Evolutionary conservation across 768 basidiomycete species (phyloP).

Genomic region (Dentipellis fragilis): DNA sequence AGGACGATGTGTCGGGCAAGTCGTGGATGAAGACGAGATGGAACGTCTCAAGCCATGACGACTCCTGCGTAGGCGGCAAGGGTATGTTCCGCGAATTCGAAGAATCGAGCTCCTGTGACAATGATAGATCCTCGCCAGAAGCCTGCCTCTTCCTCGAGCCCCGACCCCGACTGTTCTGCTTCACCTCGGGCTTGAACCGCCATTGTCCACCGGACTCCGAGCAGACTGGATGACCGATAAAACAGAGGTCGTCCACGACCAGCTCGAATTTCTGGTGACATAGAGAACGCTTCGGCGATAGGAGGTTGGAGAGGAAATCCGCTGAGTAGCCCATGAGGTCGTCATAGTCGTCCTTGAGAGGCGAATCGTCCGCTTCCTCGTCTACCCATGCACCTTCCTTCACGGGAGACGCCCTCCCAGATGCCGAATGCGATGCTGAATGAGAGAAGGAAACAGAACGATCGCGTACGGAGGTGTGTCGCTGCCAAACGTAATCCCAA

Average conservation of each 20-base stretch:
- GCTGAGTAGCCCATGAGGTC: slow-evolving; percentile 71
- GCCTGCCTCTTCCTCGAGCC: slow-evolving; percentile 37
- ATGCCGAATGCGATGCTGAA: slow-evolving; percentile 32
- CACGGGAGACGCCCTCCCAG: slow-evolving; percentile 42
- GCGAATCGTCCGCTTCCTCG: slow-evolving; percentile 16
- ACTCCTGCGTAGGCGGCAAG: slow-evolving; percentile 12
- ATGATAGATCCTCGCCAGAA: slow-evolving; percentile 15
- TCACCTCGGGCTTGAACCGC: slow-evolving; percentile 58
- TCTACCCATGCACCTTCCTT: slow-evolving; percentile 30
- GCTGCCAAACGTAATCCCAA: slow-evolving; percentile 56
- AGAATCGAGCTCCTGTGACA: slow-evolving; percentile 25
- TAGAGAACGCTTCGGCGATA: slow-evolving; percentile 69
- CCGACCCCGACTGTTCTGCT: slow-evolving; percentile 42
- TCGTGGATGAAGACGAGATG: slow-evolving; percentile 85
- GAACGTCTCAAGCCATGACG: slow-evolving; percentile 62
- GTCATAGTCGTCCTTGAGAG: slow-evolving; percentile 42
- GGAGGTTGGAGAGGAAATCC: slow-evolving; percentile 70
- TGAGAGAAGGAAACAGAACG: slow-evolving; percentile 44
- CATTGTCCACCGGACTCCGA: slow-evolving; percentile 63
- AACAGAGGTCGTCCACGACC: slow-evolving; percentile 82
- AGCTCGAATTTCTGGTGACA: slow-evolving; percentile 95
- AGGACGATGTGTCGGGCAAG: slow-evolving; percentile 82
- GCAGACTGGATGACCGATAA: slow-evolving; percentile 92
- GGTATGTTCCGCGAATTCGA: not conserved
- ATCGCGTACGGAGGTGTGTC: slow-evolving; percentile 37